Conservation (phyloP, 164 flowering plant genomes). For the Stephania cephalantha region DNA sequence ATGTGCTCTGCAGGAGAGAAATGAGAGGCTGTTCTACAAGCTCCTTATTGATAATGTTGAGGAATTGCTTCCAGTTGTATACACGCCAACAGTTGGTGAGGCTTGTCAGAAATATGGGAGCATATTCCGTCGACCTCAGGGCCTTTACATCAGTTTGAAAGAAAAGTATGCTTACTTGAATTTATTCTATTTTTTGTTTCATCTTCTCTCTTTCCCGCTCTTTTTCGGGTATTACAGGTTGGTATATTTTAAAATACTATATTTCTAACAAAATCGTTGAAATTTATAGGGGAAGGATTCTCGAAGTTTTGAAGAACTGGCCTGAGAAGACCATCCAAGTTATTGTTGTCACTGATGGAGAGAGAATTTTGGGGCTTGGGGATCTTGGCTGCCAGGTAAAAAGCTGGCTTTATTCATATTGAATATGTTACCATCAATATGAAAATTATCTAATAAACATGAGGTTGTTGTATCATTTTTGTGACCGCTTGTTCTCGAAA, state of each 20-base stretch:
- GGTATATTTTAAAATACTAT: not conserved
- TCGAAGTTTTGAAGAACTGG: constrained; percentile 70
- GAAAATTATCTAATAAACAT: too few relatives aligned
- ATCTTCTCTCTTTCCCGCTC: not conserved
- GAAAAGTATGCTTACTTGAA: constrained; percentile 48
- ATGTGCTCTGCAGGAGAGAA: constrained; percentile 47
- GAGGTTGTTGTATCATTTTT: not conserved
- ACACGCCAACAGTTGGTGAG: constrained; percentile 85
- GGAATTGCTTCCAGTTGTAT: constrained; percentile 76
- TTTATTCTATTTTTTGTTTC: not conserved
- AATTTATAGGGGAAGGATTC: constrained; percentile 60
- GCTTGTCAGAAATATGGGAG: constrained; percentile 88
- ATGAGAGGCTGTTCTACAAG: constrained; percentile 70
- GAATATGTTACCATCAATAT: not conserved
- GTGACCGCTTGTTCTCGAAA: not conserved
- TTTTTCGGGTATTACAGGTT: not conserved
- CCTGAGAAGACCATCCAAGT: constrained; percentile 62
- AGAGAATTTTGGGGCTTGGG: constrained; percentile 76
- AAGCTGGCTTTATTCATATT: not conserved
- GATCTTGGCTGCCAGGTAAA: constrained; percentile 83
- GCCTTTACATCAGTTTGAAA: constrained; percentile 73
- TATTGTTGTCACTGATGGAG: constrained; percentile 86
- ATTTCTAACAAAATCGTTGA: not conserved
- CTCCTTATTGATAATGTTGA: constrained; percentile 81
- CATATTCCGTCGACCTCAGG: constrained; percentile 80